Conservation (phyloP, 2,329 filamentous ascomycete genomes). For the Verticillium dahliae region DNA sequence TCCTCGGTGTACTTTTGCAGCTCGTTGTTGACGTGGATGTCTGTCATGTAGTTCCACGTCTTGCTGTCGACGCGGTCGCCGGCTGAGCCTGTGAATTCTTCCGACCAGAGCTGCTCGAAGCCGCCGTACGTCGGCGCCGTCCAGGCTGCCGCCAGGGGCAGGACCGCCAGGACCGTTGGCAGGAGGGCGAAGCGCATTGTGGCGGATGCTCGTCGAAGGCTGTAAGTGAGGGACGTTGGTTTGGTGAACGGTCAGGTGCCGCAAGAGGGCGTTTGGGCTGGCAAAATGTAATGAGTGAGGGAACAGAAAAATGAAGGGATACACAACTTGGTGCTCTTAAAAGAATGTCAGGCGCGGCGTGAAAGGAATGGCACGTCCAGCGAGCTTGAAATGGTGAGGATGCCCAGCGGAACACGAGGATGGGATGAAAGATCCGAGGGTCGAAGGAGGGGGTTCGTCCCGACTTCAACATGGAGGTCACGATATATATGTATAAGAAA, state of each 20-base stretch:
- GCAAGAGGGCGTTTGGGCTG: no score
- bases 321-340: background rate
- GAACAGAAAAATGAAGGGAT: background rate
- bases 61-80: constrained; percentile 22
- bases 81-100: constrained; percentile 31
- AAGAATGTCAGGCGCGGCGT: background rate
- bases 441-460: background rate
- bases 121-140: constrained; percentile 30
- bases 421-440: background rate
- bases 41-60: constrained; percentile 38
- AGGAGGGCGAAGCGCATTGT: background rate
- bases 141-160: constrained; percentile 26
- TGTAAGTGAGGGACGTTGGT: no score
- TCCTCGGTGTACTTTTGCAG: constrained; percentile 38
- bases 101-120: constrained; percentile 33
- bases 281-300: no score
- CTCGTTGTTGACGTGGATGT: constrained; percentile 42
- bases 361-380: background rate
- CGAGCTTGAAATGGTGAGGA: background rate
- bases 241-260: no score
- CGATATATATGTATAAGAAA: background rate
- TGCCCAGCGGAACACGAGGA: background rate
- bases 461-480: background rate
- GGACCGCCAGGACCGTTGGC: constrained; percentile 9
- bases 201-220: background rate